Evolutionary conservation across 768 basidiomycete genomes (phyloP).

Genomic region (Lactarius evosmus): DNA sequence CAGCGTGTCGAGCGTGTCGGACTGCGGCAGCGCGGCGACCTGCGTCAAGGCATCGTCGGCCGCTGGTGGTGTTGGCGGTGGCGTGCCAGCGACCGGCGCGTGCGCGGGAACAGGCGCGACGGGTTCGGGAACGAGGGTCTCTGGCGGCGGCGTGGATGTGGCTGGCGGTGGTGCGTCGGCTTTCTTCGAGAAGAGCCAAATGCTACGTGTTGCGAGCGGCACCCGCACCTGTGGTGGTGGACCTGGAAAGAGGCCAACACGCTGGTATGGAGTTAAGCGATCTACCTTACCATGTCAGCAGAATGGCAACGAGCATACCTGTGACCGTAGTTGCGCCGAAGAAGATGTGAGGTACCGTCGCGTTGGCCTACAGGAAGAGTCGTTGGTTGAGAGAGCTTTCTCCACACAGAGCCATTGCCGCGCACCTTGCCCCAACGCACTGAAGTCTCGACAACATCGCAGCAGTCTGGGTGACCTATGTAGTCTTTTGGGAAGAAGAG

Average conservation of each 20-base stretch:
- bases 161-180: slow-evolving; percentile 2
- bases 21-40: neutral
- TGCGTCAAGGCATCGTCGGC: slow-evolving; percentile 5
- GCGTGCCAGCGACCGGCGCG: neutral
- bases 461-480: neutral
- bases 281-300: neutral
- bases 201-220: slow-evolving; percentile 12
- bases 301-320: neutral
- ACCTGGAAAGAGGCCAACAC: slow-evolving; percentile 1
- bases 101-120: slow-evolving; percentile 2
- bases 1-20: slow-evolving; percentile 13
- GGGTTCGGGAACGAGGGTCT: neutral
- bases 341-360: slow-evolving; percentile 5
- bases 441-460: slow-evolving; percentile 23
- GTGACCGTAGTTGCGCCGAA: slow-evolving; percentile 3
- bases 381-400: neutral
- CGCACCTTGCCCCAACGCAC: slow-evolving; percentile 19
- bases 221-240: neutral
- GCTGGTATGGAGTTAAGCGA: slow-evolving; percentile 13
- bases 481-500: neutral
- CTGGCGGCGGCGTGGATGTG: neutral
- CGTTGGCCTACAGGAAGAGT: slow-evolving; percentile 10
- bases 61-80: neutral
- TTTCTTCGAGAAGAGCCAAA: slow-evolving; percentile 22
- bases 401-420: neutral